Percentiles rank a stretch among this genome's conserved stretches.
Evolutionary conservation across 2,329 filamentous ascomycete genomes (phyloP).

Genomic region (Fusarium compactum): DNA sequence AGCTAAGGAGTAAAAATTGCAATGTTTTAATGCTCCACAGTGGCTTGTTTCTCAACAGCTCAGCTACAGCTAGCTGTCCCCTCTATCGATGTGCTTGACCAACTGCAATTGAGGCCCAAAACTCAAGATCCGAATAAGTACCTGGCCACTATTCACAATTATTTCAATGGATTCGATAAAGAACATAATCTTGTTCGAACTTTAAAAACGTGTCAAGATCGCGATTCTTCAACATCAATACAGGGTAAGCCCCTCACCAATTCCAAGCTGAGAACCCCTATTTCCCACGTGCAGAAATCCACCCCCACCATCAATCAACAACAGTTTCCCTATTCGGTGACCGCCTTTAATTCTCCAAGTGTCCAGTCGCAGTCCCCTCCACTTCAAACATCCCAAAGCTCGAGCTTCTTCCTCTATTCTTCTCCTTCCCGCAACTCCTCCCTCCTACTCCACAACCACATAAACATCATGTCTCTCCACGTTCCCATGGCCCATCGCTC

Average conservation of each 20-base stretch:
- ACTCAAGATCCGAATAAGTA: not conserved
- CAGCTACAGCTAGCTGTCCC: not conserved
- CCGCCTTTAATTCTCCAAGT: constrained; percentile 42
- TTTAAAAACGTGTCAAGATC: not conserved
- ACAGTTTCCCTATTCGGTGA: constrained; percentile 39
- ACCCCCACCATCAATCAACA: constrained; percentile 27
- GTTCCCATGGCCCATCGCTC: constrained; percentile 63
- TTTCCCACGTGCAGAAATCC: constrained; percentile 32
- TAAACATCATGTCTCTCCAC: constrained; percentile 65
- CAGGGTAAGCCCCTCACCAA: constrained; percentile 30
- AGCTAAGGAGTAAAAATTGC: not conserved
- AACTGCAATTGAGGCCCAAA: not conserved
- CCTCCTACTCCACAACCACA: not conserved
- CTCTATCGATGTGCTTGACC: not conserved
- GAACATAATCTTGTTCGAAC: not conserved
- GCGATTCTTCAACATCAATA: not conserved
- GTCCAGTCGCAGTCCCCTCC: constrained; percentile 24
- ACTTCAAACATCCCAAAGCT: constrained; percentile 30
- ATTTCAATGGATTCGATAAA: fast-evolving
- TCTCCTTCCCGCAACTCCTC: not conserved
- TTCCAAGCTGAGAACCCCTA: constrained; percentile 23
- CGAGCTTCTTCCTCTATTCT: constrained; percentile 15
- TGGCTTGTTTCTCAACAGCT: not conserved
- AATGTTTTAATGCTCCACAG: not conserved
- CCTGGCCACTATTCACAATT: not conserved